phyloP scores from a whole-genome alignment of 139 green algal genomes.

The Chlorella sorokiniana region DNA sequence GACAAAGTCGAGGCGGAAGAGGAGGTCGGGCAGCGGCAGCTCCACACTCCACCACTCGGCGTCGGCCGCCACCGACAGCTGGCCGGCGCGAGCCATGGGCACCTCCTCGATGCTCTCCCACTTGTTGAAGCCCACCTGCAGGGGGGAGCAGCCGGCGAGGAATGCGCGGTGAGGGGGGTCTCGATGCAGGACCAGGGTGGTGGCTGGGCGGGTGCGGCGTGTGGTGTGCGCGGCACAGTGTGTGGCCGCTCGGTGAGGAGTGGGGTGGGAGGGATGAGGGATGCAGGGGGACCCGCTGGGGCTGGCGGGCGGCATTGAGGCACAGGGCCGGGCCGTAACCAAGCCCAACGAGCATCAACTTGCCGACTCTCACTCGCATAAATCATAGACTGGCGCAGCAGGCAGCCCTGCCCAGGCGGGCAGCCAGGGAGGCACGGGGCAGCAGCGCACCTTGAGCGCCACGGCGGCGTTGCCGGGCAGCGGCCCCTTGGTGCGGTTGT shows the following conservation, averaged over 20 bases:
- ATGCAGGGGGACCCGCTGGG: background rate
- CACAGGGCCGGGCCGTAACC: no score
- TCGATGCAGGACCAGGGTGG: background rate
- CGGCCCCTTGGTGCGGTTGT: constrained; percentile 67
- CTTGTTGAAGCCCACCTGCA: constrained; percentile 79
- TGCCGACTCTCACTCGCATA: no score
- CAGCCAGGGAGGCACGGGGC: background rate
- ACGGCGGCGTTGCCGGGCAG: constrained; percentile 50
- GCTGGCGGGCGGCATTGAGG: background rate
- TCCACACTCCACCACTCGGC: constrained; percentile 15
- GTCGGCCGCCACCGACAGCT: constrained; percentile 14
- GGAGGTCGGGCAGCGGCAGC: constrained; percentile 58
- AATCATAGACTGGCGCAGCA: no score
- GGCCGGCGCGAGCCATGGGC: constrained; percentile 53
- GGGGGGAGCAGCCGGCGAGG: constrained; percentile 12
- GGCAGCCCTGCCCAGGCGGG: background rate
- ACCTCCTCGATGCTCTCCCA: constrained; percentile 73
- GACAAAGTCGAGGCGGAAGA: constrained; percentile 84
- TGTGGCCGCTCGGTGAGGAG: no score
- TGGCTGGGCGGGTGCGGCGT: background rate
- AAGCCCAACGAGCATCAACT: background rate
- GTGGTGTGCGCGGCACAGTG: background rate
- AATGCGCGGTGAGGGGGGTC: background rate
- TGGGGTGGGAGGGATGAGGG: background rate
- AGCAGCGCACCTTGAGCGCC: constrained; percentile 61